Conservation (phyloP, 177 flowering plant genomes). For the Vitis hybrid region DNA sequence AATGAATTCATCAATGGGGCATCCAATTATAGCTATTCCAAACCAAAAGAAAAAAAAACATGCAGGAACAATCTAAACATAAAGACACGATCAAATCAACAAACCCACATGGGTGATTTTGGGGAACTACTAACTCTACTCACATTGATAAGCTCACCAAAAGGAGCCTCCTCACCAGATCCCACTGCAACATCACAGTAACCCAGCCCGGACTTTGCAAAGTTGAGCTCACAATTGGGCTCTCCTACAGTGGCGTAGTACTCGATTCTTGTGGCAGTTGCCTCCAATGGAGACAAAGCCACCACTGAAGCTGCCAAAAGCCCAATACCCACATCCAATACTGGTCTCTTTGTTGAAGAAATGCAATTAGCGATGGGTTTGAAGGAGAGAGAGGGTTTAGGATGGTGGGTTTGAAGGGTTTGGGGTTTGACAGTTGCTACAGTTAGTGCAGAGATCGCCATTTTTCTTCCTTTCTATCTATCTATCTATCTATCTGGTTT, state of each 20-base stretch:
- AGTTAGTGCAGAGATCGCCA: constrained; percentile 35
- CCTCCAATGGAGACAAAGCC: constrained; percentile 46
- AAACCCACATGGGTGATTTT: no score
- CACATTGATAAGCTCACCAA: constrained; percentile 73
- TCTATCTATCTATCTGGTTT: no score
- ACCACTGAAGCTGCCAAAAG: constrained; percentile 58
- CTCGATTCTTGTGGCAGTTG: constrained; percentile 81
- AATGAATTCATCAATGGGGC: no score
- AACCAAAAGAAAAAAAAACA: neutral
- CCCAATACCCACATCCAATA: constrained; percentile 52
- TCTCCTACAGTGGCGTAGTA: constrained; percentile 83
- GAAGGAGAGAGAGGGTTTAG: constrained; percentile 13
- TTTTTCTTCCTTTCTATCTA: constrained; percentile 3
- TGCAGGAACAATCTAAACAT: neutral
- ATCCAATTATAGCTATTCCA: no score
- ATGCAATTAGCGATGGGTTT: neutral
- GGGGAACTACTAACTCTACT: constrained; percentile 16
- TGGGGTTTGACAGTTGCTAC: constrained; percentile 29
- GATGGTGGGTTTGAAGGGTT: constrained; percentile 10
- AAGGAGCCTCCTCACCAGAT: constrained; percentile 60
- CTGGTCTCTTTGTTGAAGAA: constrained; percentile 26
- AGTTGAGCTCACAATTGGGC: constrained; percentile 72
- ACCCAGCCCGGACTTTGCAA: constrained; percentile 73
- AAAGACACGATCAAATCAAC: no score
- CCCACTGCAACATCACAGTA: constrained; percentile 75